Conservation (phyloP, 2,329 filamentous ascomycete genomes). For the Allantophomopsis lycopodina region DNA sequence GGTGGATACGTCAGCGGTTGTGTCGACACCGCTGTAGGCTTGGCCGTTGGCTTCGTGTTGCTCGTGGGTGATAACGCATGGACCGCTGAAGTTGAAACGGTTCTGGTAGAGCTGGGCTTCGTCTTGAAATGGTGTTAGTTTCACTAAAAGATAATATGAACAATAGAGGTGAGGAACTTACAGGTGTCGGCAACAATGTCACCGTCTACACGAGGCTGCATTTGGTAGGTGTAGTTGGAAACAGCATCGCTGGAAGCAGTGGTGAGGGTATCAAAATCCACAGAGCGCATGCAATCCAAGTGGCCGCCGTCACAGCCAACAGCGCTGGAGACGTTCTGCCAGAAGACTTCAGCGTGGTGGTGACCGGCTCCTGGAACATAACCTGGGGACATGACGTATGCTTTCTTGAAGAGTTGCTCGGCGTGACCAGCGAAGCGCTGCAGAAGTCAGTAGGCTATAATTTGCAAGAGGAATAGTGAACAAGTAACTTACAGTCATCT, state of each 20-base stretch:
- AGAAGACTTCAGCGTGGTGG: slow-evolving; percentile 17
- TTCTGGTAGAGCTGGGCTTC: slow-evolving; percentile 22
- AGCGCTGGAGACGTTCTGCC: slow-evolving; percentile 15
- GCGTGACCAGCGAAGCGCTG: slow-evolving; percentile 18
- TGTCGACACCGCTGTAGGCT: slow-evolving; percentile 18
- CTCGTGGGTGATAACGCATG: slow-evolving; percentile 21
- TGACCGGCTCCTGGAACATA: slow-evolving; percentile 22
- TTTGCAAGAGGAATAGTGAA: background rate
- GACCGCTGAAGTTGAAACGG: slow-evolving; percentile 21
- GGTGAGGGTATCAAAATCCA: slow-evolving; percentile 17
- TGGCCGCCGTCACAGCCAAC: slow-evolving; percentile 17
- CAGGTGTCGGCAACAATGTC: slow-evolving; percentile 21
- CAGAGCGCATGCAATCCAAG: slow-evolving; percentile 17
- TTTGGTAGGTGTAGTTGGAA: slow-evolving; percentile 17
- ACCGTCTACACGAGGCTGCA: slow-evolving; percentile 22
- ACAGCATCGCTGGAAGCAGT: slow-evolving; percentile 13
- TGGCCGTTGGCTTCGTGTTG: slow-evolving; percentile 20
- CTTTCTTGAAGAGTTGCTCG: slow-evolving; percentile 17
- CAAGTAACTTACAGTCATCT: slow-evolving; percentile 11
- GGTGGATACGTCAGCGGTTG: slow-evolving; percentile 17
- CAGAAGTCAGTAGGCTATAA: background rate
- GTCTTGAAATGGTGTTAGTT: slow-evolving; percentile 5
- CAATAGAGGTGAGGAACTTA: slow-evolving; percentile 1
- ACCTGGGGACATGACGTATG: slow-evolving; percentile 19
- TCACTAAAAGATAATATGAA: background rate